Evolutionary conservation across 352 stramenopile species (phyloP).

Genomic region (Phytopythium helicoides): DNA sequence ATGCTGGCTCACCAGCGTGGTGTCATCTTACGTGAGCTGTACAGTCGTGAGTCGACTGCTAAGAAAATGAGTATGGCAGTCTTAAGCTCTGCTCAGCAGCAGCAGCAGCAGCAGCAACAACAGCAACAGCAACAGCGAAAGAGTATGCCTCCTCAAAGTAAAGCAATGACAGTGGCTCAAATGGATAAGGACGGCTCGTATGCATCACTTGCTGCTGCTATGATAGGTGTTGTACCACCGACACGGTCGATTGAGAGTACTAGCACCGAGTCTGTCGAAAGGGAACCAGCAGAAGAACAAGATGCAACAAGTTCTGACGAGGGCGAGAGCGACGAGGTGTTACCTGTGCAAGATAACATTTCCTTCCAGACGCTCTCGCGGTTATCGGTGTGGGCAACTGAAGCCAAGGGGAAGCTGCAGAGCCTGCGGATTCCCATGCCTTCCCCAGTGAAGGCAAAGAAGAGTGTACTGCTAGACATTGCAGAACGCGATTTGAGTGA

Average conservation of each 20-base stretch:
- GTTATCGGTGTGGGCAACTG: constrained; percentile 53
- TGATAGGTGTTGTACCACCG: constrained; percentile 26
- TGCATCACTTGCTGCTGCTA: constrained; percentile 49
- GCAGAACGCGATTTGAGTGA: not conserved
- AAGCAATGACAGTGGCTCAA: constrained; percentile 13
- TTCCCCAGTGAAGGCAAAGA: constrained; percentile 8
- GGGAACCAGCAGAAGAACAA: not conserved
- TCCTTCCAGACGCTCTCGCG: constrained; percentile 59
- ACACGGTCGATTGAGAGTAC: constrained; percentile 3
- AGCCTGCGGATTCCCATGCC: constrained; percentile 3
- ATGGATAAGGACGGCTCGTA: constrained; percentile 59
- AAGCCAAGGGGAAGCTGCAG: constrained; percentile 54
- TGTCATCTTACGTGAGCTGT: constrained; percentile 64
- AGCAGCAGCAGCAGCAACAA: constrained; percentile 37
- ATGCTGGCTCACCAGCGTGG: constrained; percentile 74
- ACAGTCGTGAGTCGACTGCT: constrained; percentile 31
- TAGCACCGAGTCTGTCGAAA: constrained; percentile 33
- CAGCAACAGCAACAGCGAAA: constrained; percentile 39
- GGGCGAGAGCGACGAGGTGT: constrained; percentile 6
- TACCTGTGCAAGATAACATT: constrained; percentile 45
- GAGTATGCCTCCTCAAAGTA: constrained; percentile 19
- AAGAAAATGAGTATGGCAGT: constrained; percentile 55
- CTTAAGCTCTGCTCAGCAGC: not conserved
- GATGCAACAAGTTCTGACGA: not conserved
- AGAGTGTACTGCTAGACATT: constrained; percentile 3